Evolutionary conservation across 176 grass and related monocot species (phyloP).

Genomic region (Otatea glauca): DNA sequence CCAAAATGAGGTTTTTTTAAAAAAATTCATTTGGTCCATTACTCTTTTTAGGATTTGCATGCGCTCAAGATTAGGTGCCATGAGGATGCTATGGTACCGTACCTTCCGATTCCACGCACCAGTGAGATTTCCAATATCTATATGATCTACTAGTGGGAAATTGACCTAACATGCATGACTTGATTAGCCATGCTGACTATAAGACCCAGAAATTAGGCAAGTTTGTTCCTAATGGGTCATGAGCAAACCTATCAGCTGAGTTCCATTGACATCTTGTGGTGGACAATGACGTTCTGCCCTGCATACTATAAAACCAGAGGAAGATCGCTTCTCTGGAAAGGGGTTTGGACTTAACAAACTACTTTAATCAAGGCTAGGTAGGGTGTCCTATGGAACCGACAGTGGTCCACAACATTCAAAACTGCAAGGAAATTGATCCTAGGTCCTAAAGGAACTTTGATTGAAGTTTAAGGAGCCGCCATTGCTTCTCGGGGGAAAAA

Average conservation of each 20-base stretch:
- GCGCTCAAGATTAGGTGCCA: background rate
- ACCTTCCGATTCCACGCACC: background rate
- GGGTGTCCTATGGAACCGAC: slow-evolving; percentile 14
- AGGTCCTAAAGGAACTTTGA: background rate
- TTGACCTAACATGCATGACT: slow-evolving; percentile 7
- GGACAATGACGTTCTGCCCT: slow-evolving; percentile 38
- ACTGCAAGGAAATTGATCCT: slow-evolving; percentile 14
- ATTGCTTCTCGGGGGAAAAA: background rate
- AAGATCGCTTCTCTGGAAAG: slow-evolving; percentile 37
- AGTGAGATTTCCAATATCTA: background rate
- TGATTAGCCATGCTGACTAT: background rate
- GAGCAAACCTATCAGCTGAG: slow-evolving; percentile 17
- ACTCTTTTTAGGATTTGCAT: slow-evolving; percentile 8
- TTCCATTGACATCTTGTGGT: slow-evolving; percentile 24
- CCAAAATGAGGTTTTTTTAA: background rate
- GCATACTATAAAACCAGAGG: slow-evolving; percentile 8
- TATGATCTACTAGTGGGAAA: slow-evolving; percentile 15
- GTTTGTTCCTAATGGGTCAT: slow-evolving; percentile 13
- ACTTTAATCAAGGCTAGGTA: slow-evolving; percentile 14
- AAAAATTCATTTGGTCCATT: background rate
- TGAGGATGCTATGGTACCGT: background rate
- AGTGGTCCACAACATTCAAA: slow-evolving; percentile 24
- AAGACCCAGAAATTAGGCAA: slow-evolving; percentile 11
- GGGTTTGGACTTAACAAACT: slow-evolving; percentile 8
- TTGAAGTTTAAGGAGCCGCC: background rate